Evolutionary conservation across 2,329 filamentous ascomycete genomes (phyloP), one percentile per base, ranked within the genome.

Genomic region (Colletotrichum liaoningense): DNA sequence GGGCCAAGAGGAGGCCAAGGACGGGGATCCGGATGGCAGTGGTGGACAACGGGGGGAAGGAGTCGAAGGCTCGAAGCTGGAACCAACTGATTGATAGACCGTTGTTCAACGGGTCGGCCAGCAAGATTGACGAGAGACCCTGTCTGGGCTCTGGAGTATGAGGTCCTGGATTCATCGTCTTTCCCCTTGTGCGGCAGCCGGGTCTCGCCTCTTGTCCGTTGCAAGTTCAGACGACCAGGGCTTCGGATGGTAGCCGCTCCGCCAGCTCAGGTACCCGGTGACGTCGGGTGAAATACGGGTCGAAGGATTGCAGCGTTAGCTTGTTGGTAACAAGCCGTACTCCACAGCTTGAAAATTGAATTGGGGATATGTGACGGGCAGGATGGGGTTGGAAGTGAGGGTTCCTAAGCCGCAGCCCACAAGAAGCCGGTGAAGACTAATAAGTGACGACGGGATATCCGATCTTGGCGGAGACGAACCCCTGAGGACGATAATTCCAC

Each of bases 101-200:
- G 59, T 60, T 49, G 24, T n/a, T 26, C 24, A 52, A 46, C 22
- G 42, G 65, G 46, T 35, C 8, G 35, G 56, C 19, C 19, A 42
- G 55, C 60, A 42, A 73, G 70, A 69, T 69, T 65, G 38, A 73
- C 66, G 55, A 70, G 56, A 55, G 11, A 28, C 38, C 12, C 14
- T 7, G 30, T 38, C 63, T 7, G 14, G 38, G 14, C 16, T 42
- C 38, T 42, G 38, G 38, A 42, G 14, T 42, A 7, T 42, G 16
- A 19, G 16, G 16, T 42, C 38, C 38, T n/a, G 38, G 56, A 42
- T 24, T 62, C n/a, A 30, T 24, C 11, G 14, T 24, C 22, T 19
- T 30, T n/a, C 19, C 6, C 35, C 42, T 26, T 54, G 46, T 63
- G 46, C 28, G 9, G 60, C 28, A 33, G 60, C 19, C 60, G 16